Evolutionary conservation across 257 asterid species (phyloP), one percentile per base, ranked within the genome.

Genomic region (Buddleja alternifolia): DNA sequence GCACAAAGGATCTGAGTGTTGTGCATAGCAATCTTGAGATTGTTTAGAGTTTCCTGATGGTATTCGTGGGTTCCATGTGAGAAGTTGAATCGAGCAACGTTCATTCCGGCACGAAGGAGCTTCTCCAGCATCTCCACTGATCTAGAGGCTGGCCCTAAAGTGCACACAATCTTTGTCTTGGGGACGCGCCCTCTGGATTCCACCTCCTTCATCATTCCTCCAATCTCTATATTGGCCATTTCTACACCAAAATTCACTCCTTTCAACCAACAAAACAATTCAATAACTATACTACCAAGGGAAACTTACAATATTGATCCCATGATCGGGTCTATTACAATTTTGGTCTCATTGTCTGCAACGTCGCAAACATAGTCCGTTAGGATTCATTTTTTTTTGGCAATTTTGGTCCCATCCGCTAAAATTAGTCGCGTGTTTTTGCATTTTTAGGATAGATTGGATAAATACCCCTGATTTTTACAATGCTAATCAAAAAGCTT

Each of bases 1-100:
- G 95, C 95, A 62, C 91, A 86, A 21, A 90, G 90, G 72, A 76
- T 88, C 66, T 70, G 74, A 60, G 95, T 86, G 62, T 85, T 90
- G 12, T 83, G 88, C 93, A 86, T 88, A 11, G 95, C 97, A 66
- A 60, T 71, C 70, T 54, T 81, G 78, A 90, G 93, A 58, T 82
- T 88, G 73, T 90, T 36, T 2, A 90, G 78, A 40, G 92, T 88
- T 55, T 83, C 90, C 80, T 90, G 97, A 66, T 90, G 97, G 70
- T 90, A 90, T 41, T 88, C 93, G 23, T 90, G 97, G 25, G 92
- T 74, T n/a, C 97, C 97, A 10, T 90, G 97, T 7, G 97, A 90
- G 78, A 90, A 90, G 73, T 90, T 90, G 83, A 90, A 90, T 55
- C 97, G 53, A 16, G 97, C 95, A 66, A 90, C 97, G n/a, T 90